Evolutionary conservation across 441 rosid genomes (phyloP).

Genomic region (Populus hybrid): DNA sequence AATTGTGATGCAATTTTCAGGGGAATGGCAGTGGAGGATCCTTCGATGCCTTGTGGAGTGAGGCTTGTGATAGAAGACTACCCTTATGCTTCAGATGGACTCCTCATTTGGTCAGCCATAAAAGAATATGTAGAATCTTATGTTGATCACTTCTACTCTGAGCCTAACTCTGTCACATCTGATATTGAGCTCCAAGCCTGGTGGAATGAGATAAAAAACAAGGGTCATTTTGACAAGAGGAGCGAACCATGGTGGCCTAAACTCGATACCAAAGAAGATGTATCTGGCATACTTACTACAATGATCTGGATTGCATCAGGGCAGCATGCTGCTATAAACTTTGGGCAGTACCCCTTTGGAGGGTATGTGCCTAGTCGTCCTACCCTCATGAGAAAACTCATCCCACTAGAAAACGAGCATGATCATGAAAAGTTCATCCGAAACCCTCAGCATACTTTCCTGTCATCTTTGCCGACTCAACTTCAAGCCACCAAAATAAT

Average conservation of each 20-base stretch:
- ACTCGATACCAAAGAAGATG: slow-evolving; percentile 63
- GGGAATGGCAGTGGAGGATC: slow-evolving; percentile 92
- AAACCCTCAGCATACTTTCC: slow-evolving; percentile 62
- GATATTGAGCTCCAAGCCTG: slow-evolving; percentile 84
- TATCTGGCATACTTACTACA: slow-evolving; percentile 58
- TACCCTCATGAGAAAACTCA: slow-evolving; percentile 67
- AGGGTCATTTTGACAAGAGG: slow-evolving; percentile 80
- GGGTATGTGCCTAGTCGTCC: slow-evolving; percentile 93
- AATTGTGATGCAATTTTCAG: slow-evolving; percentile 30
- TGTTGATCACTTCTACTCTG: slow-evolving; percentile 66
- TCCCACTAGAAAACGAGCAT: slow-evolving; percentile 55
- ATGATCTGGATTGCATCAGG: slow-evolving; percentile 91
- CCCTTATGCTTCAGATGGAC: slow-evolving; percentile 93
- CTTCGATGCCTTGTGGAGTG: slow-evolving; percentile 64
- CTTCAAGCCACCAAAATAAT: slow-evolving; percentile 95
- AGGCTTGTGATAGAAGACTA: slow-evolving; percentile 82
- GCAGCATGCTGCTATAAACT: slow-evolving; percentile 92
- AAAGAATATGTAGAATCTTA: slow-evolving; percentile 73
- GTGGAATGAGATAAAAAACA: slow-evolving; percentile 93
- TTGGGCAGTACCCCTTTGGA: slow-evolving; percentile 95
- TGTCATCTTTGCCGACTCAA: slow-evolving; percentile 70
- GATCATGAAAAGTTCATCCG: slow-evolving; percentile 60
- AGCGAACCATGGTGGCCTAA: slow-evolving; percentile 94
- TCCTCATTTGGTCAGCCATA: slow-evolving; percentile 84
- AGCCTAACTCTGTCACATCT: slow-evolving; percentile 49